phyloP scores from a whole-genome alignment of 345 rosid species.

The Eucalyptus cloeziana region DNA sequence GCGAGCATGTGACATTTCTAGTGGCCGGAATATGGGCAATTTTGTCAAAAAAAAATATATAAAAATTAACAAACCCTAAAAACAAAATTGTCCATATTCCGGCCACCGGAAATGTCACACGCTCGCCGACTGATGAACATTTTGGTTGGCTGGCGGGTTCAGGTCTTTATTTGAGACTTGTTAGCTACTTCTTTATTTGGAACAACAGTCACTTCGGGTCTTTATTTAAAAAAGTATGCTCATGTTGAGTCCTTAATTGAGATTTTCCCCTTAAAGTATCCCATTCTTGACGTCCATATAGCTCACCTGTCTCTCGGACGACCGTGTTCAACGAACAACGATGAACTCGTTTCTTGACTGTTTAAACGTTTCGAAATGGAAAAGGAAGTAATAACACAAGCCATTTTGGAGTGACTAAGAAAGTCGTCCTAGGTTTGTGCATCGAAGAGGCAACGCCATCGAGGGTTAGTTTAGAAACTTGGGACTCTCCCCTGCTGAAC shows the following conservation, averaged over 20 bases:
- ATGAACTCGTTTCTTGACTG: not conserved
- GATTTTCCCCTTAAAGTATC: not conserved
- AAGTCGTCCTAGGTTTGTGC: not conserved
- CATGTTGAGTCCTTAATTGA: too few relatives aligned
- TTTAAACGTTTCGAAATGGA: not conserved
- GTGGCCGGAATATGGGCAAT: too few relatives aligned
- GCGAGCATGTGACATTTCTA: fast-evolving
- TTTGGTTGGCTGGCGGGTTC: fast-evolving
- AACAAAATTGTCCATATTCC: too few relatives aligned
- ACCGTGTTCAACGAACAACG: not conserved
- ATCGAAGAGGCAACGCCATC: not conserved
- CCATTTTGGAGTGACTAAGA: not conserved
- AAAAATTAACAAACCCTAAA: too few relatives aligned
- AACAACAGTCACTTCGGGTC: too few relatives aligned
- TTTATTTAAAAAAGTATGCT: too few relatives aligned
- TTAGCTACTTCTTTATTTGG: too few relatives aligned
- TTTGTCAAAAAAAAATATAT: too few relatives aligned
- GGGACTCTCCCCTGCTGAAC: not conserved
- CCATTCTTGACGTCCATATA: not conserved
- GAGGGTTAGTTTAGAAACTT: not conserved
- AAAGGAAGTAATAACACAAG: not conserved
- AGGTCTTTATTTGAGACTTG: too few relatives aligned
- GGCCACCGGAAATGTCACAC: too few relatives aligned
- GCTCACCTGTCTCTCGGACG: not conserved
- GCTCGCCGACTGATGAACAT: too few relatives aligned